Evolutionary conservation across 768 basidiomycete genomes (phyloP).

Genomic region (Termitomyces sp.): DNA sequence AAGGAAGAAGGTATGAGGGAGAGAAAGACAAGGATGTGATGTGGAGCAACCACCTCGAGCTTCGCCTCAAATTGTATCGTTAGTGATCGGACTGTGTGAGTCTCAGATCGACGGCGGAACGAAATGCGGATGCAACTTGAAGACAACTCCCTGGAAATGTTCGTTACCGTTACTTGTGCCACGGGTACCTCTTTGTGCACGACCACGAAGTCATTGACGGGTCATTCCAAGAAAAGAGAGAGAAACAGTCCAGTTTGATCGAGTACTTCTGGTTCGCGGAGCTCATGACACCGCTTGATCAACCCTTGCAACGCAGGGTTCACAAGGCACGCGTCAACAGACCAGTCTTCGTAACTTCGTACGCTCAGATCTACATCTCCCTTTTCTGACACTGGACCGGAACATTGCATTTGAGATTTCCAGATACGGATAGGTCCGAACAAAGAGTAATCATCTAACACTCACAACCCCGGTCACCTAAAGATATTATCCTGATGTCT

Average conservation of each 20-base stretch:
- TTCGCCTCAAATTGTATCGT: conserved; percentile 22
- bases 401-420: conserved; percentile 48
- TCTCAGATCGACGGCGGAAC: conserved; percentile 46
- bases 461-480: conserved; percentile 32
- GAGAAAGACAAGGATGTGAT: background rate
- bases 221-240: conserved; percentile 41
- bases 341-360: conserved; percentile 43
- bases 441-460: conserved; percentile 29
- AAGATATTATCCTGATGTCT: conserved; percentile 32
- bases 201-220: conserved; percentile 37
- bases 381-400: conserved; percentile 37
- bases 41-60: conserved; percentile 18
- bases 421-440: conserved; percentile 49
- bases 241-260: conserved; percentile 41
- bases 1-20: conserved; percentile 13
- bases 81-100: conserved; percentile 38
- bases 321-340: conserved; percentile 41
- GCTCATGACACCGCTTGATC: conserved; percentile 42
- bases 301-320: conserved; percentile 39
- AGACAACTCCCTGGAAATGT: conserved; percentile 29
- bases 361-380: conserved; percentile 37
- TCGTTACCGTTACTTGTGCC: conserved; percentile 25
- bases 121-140: conserved; percentile 39
- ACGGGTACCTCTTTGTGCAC: conserved; percentile 35
- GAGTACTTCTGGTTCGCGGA: conserved; percentile 41